These are phyloP conservation scores for Clonostachys chloroleuca DNA, from an alignment of 2,329 filamentous ascomycete species.

Conservation along the genomic window DNA sequence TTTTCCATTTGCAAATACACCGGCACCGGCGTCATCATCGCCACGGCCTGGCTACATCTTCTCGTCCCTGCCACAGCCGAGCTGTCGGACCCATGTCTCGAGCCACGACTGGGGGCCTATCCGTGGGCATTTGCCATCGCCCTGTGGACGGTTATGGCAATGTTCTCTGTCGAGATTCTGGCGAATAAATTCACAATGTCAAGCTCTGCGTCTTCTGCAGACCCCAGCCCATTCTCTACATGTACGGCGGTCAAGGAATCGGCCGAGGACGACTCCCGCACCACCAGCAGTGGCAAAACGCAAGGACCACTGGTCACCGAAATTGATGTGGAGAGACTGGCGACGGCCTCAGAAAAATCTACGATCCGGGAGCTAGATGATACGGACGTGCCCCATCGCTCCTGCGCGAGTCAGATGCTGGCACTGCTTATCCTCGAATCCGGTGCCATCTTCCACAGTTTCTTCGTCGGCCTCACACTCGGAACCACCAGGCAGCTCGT, in stretches of 20 bases:
- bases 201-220: conserved; percentile 28
- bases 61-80: conserved; percentile 78
- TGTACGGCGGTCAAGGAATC: neutral
- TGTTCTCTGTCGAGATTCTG: conserved; percentile 87
- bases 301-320: conserved; percentile 4
- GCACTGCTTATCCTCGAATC: conserved; percentile 93
- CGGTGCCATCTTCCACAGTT: conserved; percentile 88
- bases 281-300: conserved; percentile 17
- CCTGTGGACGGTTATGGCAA: conserved; percentile 79
- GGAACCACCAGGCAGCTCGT: conserved; percentile 56
- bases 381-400: conserved; percentile 44
- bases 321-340: neutral
- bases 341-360: conserved; percentile 46
- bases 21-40: conserved; percentile 88
- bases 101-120: conserved; percentile 49
- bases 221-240: conserved; percentile 9
- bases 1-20: conserved; percentile 93
- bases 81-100: conserved; percentile 65
- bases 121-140: conserved; percentile 81
- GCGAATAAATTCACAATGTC: conserved; percentile 45
- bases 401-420: conserved; percentile 74
- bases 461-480: conserved; percentile 86
- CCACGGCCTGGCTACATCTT: conserved; percentile 88
- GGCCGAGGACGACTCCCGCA: conserved; percentile 17
- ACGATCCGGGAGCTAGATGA: conserved; percentile 68